Percentiles rank a stretch among this genome's conserved stretches.
These are phyloP conservation scores for Juncus inflexus DNA, from an alignment of 176 grass and related monocot genomes.

Conservation along the genomic window DNA sequence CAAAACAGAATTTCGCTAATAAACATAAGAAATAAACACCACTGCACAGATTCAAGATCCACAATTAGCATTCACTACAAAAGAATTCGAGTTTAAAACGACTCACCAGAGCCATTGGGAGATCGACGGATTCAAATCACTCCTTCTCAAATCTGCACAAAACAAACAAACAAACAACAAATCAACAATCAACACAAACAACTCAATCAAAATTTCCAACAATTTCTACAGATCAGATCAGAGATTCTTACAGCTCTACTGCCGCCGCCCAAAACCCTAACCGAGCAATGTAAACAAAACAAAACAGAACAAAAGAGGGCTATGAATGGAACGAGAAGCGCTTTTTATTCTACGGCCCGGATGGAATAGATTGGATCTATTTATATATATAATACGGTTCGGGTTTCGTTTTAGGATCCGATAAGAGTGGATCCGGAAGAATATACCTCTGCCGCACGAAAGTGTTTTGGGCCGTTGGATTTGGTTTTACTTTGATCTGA, in stretches of 20 bases:
- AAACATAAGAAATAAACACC: too few species aligned
- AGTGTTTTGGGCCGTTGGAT: background rate
- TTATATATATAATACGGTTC: background rate
- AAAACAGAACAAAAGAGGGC: too few species aligned
- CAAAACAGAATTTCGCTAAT: too few species aligned
- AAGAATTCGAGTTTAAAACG: background rate
- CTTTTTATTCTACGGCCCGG: slow-evolving; percentile 18
- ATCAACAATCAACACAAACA: background rate
- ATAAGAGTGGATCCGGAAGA: slow-evolving; percentile 1
- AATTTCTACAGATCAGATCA: slow-evolving; percentile 15
- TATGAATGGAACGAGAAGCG: too few species aligned
- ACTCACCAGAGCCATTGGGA: slow-evolving; percentile 30
- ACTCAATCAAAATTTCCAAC: background rate
- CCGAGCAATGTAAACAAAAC: background rate
- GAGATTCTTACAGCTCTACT: background rate
- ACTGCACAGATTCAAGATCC: too few species aligned
- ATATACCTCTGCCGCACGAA: slow-evolving; percentile 9
- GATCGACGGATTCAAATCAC: slow-evolving; percentile 9
- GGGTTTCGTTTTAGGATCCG: background rate
- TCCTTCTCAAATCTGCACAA: slow-evolving; percentile 26
- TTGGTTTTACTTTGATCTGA: background rate
- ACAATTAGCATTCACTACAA: too few species aligned
- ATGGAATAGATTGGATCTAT: background rate
- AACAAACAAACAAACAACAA: too few species aligned
- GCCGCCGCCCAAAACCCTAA: slow-evolving; percentile 32